Base-by-base conservation (phyloP, 2,329 filamentous ascomycete genomes). In the Thermochaetoides dissita region DNA sequence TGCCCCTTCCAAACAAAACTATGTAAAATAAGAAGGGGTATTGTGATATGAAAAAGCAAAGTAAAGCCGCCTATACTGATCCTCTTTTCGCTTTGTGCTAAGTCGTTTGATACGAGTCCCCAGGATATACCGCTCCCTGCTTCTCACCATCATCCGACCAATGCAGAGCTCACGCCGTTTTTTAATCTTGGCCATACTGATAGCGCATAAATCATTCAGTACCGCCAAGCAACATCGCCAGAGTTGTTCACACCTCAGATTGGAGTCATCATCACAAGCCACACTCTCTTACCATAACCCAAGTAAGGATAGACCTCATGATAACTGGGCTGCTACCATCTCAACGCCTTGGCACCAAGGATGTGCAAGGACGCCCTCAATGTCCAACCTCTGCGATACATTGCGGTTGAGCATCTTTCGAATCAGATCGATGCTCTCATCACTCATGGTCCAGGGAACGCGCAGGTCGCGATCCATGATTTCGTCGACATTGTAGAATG, bases 401-500 rank as follows among this genome's bases (percentile, higher is more conserved):
- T 96, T 82, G 34, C 91, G 79, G 59, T 96, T 79, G 29, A 98
- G 76, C 91, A 98, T 96, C 57, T 79, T 72, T 35, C 86, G 77
- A 48, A 98, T 83, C 40, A 98, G 69, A 54, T 95, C 82, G 51
- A 98, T 93, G 60, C 87, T 94, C 51, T 88, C 82, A 50, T 95
- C 87, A 60, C 85, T 87, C 66, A 89, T 78, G 31, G 82, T 74
- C 59, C 84, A 95, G 0, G 91, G 91, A 29, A 98, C 81, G 38
- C 91, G 77, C 45, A 98, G 68, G 53, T 95, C 89, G 56, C 89
- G 88, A 59, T 98, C 91, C 76, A 96, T 93, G 57, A 98, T 98
- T 68, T 98, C 91, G 61, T 98, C 91, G 55, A 96, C 91, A 62
- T 84, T 93, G 71, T 96, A 96, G 62, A 95, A 98, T 1, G 91